These are phyloP conservation scores for Ceratobasidium sp. DNA, from an alignment of 1,284 basidiomycete species.

Conservation along the genomic window DNA sequence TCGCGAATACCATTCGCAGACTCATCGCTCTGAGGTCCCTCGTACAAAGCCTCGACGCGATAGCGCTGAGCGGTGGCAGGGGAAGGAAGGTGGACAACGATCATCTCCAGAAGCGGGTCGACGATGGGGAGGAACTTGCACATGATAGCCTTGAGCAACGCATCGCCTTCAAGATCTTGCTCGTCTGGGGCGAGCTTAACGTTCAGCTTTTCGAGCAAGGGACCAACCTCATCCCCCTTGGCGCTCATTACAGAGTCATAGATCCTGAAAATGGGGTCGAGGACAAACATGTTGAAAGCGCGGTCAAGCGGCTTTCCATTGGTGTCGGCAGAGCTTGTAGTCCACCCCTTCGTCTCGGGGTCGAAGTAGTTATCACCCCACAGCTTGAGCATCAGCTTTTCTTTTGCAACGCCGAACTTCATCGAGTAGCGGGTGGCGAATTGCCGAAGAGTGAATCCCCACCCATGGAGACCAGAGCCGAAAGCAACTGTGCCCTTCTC, in stretches of 20 bases:
- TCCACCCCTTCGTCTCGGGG: constrained; percentile 79
- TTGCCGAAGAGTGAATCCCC: constrained; percentile 95
- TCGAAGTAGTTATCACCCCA: constrained; percentile 99
- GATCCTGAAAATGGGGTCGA: constrained; percentile 97
- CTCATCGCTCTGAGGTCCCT: no score
- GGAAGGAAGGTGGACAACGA: constrained; percentile 89
- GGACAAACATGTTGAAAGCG: constrained; percentile 95
- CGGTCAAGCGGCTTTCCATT: constrained; percentile 72
- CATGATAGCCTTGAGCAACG: constrained; percentile 91
- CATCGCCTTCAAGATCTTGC: constrained; percentile 98
- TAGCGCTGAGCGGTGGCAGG: constrained; percentile 59
- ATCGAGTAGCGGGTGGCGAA: constrained; percentile 97
- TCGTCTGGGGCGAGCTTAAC: constrained; percentile 93
- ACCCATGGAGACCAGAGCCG: constrained; percentile 95
- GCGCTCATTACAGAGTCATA: constrained; percentile 95
- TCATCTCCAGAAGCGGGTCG: constrained; percentile 91
- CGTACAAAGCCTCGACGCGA: no score
- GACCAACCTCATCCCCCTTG: constrained; percentile 85
- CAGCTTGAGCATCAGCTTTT: constrained; percentile 81
- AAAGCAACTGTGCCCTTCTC: constrained; percentile 98
- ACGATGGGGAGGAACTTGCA: constrained; percentile 96
- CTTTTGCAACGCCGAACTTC: constrained; percentile 68
- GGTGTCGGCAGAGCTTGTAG: constrained; percentile 86
- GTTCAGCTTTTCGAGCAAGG: constrained; percentile 82
- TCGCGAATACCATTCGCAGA: constrained; percentile 66